Evolutionary conservation across 371 early-diverging fungal species (phyloP), one percentile per base, ranked within the genome.

Genomic region (Fennellomyces sp.): DNA sequence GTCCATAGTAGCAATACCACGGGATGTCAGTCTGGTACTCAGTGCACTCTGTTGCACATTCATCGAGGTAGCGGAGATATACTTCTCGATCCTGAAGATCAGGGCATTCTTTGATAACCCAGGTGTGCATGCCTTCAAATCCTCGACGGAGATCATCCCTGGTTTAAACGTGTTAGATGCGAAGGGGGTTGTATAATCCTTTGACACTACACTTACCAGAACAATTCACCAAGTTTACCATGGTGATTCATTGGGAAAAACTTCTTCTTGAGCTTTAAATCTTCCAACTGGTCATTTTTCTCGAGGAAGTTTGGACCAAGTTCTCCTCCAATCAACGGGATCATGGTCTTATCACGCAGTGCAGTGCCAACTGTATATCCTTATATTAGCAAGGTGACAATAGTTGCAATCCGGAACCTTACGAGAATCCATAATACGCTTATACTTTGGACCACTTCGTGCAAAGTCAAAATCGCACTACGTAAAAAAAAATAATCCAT

Each of bases 71-170:
- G 13, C n/a, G 17, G 5, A 56, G 38, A 42, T 42, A 63, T 12
- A 11, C 54, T 2, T 59, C 58, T 26, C n/a, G 36, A 13, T 62
- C 58, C 30, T 58, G 52, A 47, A 56, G 65, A n/a, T 56, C 54
- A 0, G 62, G 52, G 19, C 60, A 58, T 1, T 30, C 29, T 27
- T 54, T 51, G 1, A 51, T 36, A 56, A 73, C 42, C 12, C 49
- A 47, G 13, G 60, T 52, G 30, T 65, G 56, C 26, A 67, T 1
- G 13, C 65, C 65, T 5, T 36, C 30, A 33, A 45, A 64, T 8
- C 39, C 65, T 23, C 67, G 63, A 33, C 25, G 31, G 35, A 64
- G 68, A 36, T 73, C 73, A 15, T 59, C 60, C 72, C 70, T 70
- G n/a, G n/a, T n/a, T 41, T n/a, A 38, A 56, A 13, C 11, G 10